Conservation (phyloP, 352 stramenopile genomes). For the Peronospora farinosa region DNA sequence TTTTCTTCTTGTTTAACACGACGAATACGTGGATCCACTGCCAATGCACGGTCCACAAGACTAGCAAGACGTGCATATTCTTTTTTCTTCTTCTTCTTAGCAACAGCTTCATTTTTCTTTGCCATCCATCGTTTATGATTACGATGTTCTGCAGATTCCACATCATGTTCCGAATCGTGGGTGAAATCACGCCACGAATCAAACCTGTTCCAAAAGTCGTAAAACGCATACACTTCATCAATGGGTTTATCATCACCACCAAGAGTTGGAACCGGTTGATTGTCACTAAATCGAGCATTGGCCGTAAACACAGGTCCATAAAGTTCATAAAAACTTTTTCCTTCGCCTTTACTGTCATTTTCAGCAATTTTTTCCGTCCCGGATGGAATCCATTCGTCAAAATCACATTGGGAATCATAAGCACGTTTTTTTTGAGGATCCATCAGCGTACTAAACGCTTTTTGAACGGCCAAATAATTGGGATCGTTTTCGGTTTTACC, state of each 20-base stretch:
- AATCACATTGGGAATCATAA: slow-evolving; percentile 85
- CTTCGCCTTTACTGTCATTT: slow-evolving; percentile 51
- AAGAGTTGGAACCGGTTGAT: slow-evolving; percentile 64
- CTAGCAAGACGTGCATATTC: slow-evolving; percentile 77
- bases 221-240: slow-evolving; percentile 72
- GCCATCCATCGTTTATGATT: slow-evolving; percentile 86
- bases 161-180: slow-evolving; percentile 81
- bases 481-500: slow-evolving; percentile 86
- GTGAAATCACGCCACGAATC: slow-evolving; percentile 83
- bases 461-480: slow-evolving; percentile 85
- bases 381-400: slow-evolving; percentile 73
- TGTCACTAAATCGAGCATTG: slow-evolving; percentile 80
- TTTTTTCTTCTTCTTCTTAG: slow-evolving; percentile 88
- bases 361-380: slow-evolving; percentile 74
- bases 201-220: slow-evolving; percentile 89
- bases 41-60: slow-evolving; percentile 72
- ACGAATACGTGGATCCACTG: slow-evolving; percentile 67
- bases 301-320: slow-evolving; percentile 73
- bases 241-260: slow-evolving; percentile 57
- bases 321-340: slow-evolving; percentile 83
- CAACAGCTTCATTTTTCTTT: slow-evolving; percentile 80
- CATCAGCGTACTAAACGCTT: slow-evolving; percentile 75
- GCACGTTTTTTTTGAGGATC: slow-evolving; percentile 77
- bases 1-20: slow-evolving; percentile 81
- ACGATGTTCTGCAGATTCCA: slow-evolving; percentile 75